phyloP scores from a whole-genome alignment of 1,139 yeast genomes.

The Kazachstania sp. region DNA sequence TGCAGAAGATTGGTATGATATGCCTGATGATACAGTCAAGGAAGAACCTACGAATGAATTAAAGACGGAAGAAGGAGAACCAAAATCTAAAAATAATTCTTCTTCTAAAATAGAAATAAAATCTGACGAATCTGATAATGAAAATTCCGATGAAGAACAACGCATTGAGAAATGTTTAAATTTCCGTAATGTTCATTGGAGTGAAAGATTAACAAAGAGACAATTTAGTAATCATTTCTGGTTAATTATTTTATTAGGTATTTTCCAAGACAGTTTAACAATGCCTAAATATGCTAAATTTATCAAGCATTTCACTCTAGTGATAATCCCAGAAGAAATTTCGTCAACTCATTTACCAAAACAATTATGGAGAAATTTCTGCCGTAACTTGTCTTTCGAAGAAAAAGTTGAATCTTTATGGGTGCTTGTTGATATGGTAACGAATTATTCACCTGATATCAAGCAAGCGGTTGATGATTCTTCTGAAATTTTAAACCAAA shows the following conservation, averaged over 20 bases:
- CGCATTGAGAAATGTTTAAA: constrained; percentile 45
- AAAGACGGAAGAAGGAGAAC: constrained; percentile 12
- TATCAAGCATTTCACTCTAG: constrained; percentile 17
- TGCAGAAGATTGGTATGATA: constrained; percentile 25
- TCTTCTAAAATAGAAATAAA: background rate
- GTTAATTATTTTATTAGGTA: constrained; percentile 70
- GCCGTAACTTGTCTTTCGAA: constrained; percentile 19
- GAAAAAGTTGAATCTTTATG: constrained; percentile 26
- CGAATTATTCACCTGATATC: constrained; percentile 28
- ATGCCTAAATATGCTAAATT: constrained; percentile 24
- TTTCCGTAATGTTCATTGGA: constrained; percentile 63
- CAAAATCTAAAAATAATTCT: constrained; percentile 10
- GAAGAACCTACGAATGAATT: background rate
- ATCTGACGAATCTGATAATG: constrained; percentile 5
- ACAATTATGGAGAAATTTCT: constrained; percentile 29
- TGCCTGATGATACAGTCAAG: background rate
- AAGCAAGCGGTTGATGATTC: constrained; percentile 28
- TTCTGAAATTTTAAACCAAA: constrained; percentile 28
- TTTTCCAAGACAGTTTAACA: constrained; percentile 38
- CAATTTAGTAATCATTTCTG: constrained; percentile 79
- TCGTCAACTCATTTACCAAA: constrained; percentile 25
- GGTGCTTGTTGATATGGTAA: constrained; percentile 27
- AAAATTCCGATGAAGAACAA: constrained; percentile 32
- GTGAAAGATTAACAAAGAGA: constrained; percentile 64
- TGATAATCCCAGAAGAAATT: constrained; percentile 21